These are phyloP conservation scores for Lactarius sp. DNA, from an alignment of 768 basidiomycete genomes.

Conservation along the genomic window DNA sequence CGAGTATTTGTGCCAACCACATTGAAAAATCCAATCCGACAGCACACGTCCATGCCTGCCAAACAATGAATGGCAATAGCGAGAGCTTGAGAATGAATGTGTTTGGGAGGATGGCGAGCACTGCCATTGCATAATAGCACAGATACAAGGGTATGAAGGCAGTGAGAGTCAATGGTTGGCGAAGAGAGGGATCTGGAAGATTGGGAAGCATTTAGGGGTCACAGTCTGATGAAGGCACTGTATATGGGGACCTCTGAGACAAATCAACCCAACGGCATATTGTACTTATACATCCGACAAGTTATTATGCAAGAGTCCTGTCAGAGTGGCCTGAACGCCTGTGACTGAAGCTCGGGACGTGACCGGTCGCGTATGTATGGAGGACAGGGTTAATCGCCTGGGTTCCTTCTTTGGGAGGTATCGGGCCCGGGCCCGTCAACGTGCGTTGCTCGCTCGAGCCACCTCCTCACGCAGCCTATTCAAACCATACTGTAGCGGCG, in stretches of 20 bases:
- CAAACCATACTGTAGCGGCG: too few relatives aligned
- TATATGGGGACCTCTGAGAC: neutral
- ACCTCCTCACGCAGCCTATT: too few relatives aligned
- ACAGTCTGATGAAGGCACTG: neutral
- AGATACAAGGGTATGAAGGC: constrained; percentile 5
- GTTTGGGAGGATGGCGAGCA: constrained; percentile 8
- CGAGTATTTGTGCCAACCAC: neutral
- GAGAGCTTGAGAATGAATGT: constrained; percentile 1
- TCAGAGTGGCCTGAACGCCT: neutral
- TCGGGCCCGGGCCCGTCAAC: too few relatives aligned
- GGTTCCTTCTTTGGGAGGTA: too few relatives aligned
- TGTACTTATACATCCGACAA: neutral
- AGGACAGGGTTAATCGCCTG: too few relatives aligned
- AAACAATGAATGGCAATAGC: constrained; percentile 9
- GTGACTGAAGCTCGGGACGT: neutral
- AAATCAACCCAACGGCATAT: neutral
- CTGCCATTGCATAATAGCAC: neutral
- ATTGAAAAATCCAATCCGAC: constrained; percentile 1
- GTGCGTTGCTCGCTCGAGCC: too few relatives aligned
- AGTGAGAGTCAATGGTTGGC: neutral
- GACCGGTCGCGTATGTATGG: neutral
- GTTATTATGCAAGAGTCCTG: too few relatives aligned
- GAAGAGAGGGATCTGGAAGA: constrained; percentile 5
- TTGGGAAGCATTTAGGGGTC: neutral
- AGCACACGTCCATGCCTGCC: constrained; percentile 1